phyloP scores from a whole-genome alignment of 2,329 filamentous ascomycete genomes.

The Clonostachys sp. region DNA sequence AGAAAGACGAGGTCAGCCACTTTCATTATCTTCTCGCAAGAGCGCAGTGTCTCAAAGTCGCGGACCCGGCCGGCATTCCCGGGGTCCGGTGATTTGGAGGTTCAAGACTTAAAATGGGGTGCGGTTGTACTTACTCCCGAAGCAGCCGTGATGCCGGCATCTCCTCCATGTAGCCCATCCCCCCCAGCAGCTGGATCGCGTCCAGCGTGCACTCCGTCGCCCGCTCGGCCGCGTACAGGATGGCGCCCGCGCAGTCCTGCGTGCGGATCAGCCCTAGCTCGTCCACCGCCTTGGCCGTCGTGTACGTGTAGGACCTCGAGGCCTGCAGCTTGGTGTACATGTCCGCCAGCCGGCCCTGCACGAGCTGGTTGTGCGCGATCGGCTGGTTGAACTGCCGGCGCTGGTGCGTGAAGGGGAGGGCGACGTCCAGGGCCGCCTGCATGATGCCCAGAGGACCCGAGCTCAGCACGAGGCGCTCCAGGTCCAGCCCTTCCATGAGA shows the following conservation, averaged over 20 bases:
- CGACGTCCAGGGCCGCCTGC: slow-evolving; percentile 83
- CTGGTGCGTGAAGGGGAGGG: slow-evolving; percentile 83
- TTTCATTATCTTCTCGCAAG: neutral
- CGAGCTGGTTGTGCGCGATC: slow-evolving; percentile 86
- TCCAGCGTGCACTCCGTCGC: slow-evolving; percentile 85
- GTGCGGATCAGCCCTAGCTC: slow-evolving; percentile 70
- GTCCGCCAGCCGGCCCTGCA: slow-evolving; percentile 90
- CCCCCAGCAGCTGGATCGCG: slow-evolving; percentile 87
- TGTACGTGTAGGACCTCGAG: slow-evolving; percentile 81
- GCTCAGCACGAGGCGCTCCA: slow-evolving; percentile 87
- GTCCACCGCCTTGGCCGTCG: slow-evolving; percentile 75
- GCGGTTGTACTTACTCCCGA: slow-evolving; percentile 48
- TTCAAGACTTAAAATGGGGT: too few relatives aligned
- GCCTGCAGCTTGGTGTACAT: slow-evolving; percentile 96
- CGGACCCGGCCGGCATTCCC: too few relatives aligned
- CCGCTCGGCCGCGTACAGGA: slow-evolving; percentile 86
- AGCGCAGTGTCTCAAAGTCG: neutral
- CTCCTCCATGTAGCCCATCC: slow-evolving; percentile 95
- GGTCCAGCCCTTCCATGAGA: slow-evolving; percentile 92
- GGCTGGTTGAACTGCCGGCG: slow-evolving; percentile 84
- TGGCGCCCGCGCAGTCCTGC: slow-evolving; percentile 91
- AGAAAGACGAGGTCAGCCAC: slow-evolving; percentile 16
- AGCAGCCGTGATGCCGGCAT: slow-evolving; percentile 84
- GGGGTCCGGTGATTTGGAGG: too few relatives aligned
- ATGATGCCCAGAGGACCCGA: slow-evolving; percentile 91